phyloP scores from a whole-genome alignment of 306 rosid genomes.

The Vigna hirtella region DNA sequence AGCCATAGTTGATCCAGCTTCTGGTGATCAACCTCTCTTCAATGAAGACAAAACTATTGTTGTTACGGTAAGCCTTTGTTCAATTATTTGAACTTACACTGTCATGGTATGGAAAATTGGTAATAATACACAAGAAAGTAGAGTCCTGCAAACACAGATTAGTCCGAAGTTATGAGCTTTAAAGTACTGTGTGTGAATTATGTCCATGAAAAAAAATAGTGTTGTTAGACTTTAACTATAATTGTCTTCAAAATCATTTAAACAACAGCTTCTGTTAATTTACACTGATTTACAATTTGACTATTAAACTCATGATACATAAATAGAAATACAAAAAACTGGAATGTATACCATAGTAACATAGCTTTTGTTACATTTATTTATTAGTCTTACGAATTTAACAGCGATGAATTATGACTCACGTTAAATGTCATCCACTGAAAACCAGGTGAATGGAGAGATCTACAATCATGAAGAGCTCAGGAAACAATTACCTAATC shows the following conservation, averaged over 20 bases:
- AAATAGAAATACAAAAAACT: neutral
- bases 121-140: no score
- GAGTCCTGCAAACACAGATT: no score
- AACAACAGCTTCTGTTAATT: no score
- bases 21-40: slow-evolving; percentile 93
- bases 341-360: neutral
- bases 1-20: slow-evolving; percentile 91
- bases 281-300: no score
- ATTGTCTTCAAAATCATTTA: no score
- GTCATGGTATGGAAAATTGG: neutral
- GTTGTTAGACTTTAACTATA: no score
- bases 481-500: slow-evolving; percentile 66
- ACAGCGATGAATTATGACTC: neutral
- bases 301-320: neutral
- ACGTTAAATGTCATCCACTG: slow-evolving; percentile 13
- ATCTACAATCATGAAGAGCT: slow-evolving; percentile 85
- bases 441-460: slow-evolving; percentile 79
- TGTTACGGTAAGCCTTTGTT: slow-evolving; percentile 63
- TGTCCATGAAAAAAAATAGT: no score
- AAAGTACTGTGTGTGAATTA: no score
- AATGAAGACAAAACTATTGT: slow-evolving; percentile 73
- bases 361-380: neutral
- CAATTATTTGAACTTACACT: neutral
- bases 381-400: neutral
- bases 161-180: no score